Base-by-base conservation (phyloP, 306 rosid genomes). In the Spatholobus suberectus region DNA sequence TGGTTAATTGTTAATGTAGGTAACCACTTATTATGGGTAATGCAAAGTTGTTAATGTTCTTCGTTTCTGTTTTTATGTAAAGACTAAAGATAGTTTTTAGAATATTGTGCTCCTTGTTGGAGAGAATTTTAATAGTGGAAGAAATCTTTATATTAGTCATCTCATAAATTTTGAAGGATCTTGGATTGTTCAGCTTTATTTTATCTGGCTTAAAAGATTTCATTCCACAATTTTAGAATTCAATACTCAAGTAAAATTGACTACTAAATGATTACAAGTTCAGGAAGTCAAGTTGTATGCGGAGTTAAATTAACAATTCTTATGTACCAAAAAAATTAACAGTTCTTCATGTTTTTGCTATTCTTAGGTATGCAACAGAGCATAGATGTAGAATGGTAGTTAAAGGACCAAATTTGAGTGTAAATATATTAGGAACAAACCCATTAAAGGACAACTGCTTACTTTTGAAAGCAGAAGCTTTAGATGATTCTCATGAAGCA, bases 331-430 rank as follows among this genome's bases (percentile, higher is more conserved):
- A 35, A 66, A 8, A 76, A 70, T 9, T 63, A 70, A 75, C 70
- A 15, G 57, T 55, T 44, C 47, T 70, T 70, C 54, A 14, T 57
- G 6, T 46, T 63, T 85, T 68, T 55, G 3, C 46, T 47, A 76
- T 69, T 46, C 38, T 46, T 73, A 95, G 98, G 90, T 96, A 96
- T 89, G 99, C 99, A 67, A 96, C 98, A 27, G 99, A 94, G 81
- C 98, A 96, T 88, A 94, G 99, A 86, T 94, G 98, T 88, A 98
- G 98, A 59, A 97, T 94, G 84, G 99, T 94, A 37, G 97, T 92
- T 38, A 94, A 94, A 88, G 97, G 99, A 80, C 97, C 98, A 81
- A 90, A 73, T 63, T 81, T 96, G 83, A 94, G 98, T 61, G 98
- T 98, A 82, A 96, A 96, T 75, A 94, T 96, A 84, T 96, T 98